Evolutionary conservation across 208 protist genomes (phyloP), one percentile per base, ranked within the genome.

Genomic region (Leishmania turanica): DNA sequence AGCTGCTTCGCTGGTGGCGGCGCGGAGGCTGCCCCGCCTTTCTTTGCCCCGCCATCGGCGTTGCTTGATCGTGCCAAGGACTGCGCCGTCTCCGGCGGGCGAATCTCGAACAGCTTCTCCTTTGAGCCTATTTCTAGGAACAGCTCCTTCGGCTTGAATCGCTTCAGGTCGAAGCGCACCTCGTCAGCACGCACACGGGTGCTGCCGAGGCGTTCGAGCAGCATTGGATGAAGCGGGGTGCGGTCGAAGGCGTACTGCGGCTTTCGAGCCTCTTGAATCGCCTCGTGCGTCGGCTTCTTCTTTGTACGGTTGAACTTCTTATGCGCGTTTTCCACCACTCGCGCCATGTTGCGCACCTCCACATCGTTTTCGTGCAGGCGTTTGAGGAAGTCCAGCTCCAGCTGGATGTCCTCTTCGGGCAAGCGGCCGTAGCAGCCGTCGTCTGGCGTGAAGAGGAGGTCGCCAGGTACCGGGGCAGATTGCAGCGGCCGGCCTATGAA

Each of bases 351-450:
- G 53, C 87, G 88, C 72, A 98, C 40, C 78, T 98, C 94, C 27
- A 97, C 89, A 75, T 96, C 91, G 17, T 87, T 88, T 3, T 80
- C 56, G 72, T 90, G 79, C 56, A 97, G 77, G 3, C 92, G 91
- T 66, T 87, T 87, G 21, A 98, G 58, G 75, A 96, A 97, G 82
- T 97, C 93, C 13, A 94, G 79, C 87, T 98, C 94, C 6, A 96
- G 83, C 83, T 98, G 93, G 24, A 98, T 85, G 42, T 95, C 87
- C 51, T 97, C 91, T 83, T 97, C 92, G 17, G 91, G 92, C 70
- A 98, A 83, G 45, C 93, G 93, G 49, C 96, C 96, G 84, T 95
- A 97, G 88, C 91, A 97, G 68, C 94, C 93, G 83, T 98, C 92
- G 76, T 96, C 93, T n/a, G 93, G 79, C 45, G 85, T 90, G 74